phyloP scores from a whole-genome alignment of 192 early-diverging fungal species.

The Linnemannia zychae region DNA sequence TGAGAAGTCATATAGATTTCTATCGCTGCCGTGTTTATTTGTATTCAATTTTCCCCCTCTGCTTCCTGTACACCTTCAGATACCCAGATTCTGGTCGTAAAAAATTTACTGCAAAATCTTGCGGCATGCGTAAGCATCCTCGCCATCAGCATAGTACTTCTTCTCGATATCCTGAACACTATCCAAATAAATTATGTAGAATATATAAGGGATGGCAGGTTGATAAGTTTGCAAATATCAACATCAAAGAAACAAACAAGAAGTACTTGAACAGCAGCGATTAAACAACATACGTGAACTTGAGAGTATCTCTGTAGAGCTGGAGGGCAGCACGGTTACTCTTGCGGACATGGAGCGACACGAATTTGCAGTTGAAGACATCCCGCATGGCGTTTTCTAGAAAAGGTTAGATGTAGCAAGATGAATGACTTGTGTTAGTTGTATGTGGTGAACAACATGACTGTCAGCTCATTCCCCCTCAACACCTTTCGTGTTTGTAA shows the following conservation, averaged over 20 bases:
- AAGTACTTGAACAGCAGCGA: not conserved
- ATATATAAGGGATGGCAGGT: not conserved
- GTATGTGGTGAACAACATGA: not conserved
- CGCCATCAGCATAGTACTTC: conserved; percentile 99
- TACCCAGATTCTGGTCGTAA: not conserved
- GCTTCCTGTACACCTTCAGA: not conserved
- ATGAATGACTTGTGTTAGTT: not conserved
- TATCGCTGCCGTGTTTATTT: not conserved
- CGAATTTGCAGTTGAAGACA: conserved; percentile 87
- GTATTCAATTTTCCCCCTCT: not conserved
- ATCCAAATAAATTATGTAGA: not conserved
- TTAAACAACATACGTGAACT: conserved; percentile 75
- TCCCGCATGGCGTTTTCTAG: conserved; percentile 84
- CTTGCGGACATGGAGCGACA: conserved; percentile 95
- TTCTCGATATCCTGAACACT: conserved; percentile 92
- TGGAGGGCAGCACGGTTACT: conserved; percentile 94
- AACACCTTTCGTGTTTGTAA: not conserved
- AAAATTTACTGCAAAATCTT: conserved; percentile 36
- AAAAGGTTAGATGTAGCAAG: not conserved
- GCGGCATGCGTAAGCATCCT: conserved; percentile 89
- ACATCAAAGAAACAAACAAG: conserved; percentile 8
- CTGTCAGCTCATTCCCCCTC: not conserved
- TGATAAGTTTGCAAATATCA: not conserved
- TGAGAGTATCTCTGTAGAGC: conserved; percentile 93
- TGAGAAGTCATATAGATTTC: not conserved